Base-by-base conservation (phyloP, 257 asterid species). In the Hygrophila difformis region DNA sequence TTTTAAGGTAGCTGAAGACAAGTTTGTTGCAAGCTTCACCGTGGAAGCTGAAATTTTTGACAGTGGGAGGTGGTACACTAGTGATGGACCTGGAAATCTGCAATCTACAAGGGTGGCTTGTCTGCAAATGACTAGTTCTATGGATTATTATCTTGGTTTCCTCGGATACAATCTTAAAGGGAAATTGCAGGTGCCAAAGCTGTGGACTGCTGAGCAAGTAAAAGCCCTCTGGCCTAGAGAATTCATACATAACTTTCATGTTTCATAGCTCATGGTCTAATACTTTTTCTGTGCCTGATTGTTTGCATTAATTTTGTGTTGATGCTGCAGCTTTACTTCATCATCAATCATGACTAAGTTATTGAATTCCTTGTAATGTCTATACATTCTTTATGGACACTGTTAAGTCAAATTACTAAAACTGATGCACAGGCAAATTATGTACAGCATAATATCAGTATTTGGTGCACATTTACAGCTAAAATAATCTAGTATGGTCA, bases 171-270 rank as follows among this genome's bases (percentile, higher is more conserved):
- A 62, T 31, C 87, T 89, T 45, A 70, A 34, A 43, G 94, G 96
- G 57, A 75, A 66, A 67, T 47, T 85, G 76, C 68, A 65, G 56
- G 59, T 41, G 71, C 97, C 97, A 31, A 82, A 73, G 70, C 85
- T 85, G 48, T 89, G 97, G 97, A 66, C 76, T 55, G 96, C 97
- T 52, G 97, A 89, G 70, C 87, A 75, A 47, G 97, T 89, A 79
- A 60, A 39, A 9, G 6, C 17, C 38, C 49, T 58, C 49, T 60
- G 19, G 48, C 65, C 47, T 44, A 12, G 7, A 12, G 7, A 49
- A 48, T 35, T 68, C 20, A 21, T 26, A 12, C 10, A 44, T 40
- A 18, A 50, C 42, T 57, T 47, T 40, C 49, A 21, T 44, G 18
- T 19, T 35, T 40, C 16, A 15, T 39, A 9, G 39, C 29, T 40